Conservation (phyloP, 192 early-diverging fungal species). For the Radiomyces spectabilis region DNA sequence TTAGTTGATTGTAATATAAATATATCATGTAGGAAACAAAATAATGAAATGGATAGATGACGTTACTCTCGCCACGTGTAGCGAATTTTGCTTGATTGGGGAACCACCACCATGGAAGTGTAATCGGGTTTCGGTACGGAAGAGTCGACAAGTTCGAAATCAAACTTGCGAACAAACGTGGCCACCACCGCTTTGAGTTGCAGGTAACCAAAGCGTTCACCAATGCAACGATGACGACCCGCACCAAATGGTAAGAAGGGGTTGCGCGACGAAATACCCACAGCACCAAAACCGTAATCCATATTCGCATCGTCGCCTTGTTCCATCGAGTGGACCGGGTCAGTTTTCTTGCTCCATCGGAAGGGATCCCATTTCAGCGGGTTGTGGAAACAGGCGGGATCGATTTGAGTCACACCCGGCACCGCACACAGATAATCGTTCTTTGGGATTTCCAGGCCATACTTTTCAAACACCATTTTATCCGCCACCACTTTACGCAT, state of each 20-base stretch:
- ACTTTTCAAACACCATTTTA: slow-evolving; percentile 58
- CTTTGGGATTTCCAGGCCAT: slow-evolving; percentile 81
- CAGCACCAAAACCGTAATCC: slow-evolving; percentile 74
- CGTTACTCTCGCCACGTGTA: slow-evolving; percentile 36
- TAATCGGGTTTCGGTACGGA: slow-evolving; percentile 81
- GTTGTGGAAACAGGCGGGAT: slow-evolving; percentile 74
- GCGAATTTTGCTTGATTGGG: slow-evolving; percentile 49
- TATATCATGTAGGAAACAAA: not conserved
- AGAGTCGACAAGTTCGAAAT: slow-evolving; percentile 56
- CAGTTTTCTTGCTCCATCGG: slow-evolving; percentile 62
- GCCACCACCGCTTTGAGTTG: slow-evolving; percentile 94
- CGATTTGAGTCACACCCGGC: slow-evolving; percentile 74
- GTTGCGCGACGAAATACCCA: slow-evolving; percentile 58
- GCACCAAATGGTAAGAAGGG: slow-evolving; percentile 96
- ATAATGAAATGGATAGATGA: not conserved
- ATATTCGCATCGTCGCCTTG: slow-evolving; percentile 45
- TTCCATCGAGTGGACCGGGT: slow-evolving; percentile 47
- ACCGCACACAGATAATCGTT: slow-evolving; percentile 83
- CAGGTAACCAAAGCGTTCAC: slow-evolving; percentile 91
- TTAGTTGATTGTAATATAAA: too few species aligned
- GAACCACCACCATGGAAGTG: slow-evolving; percentile 89
- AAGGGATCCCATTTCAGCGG: slow-evolving; percentile 73
- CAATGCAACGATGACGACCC: slow-evolving; percentile 97
- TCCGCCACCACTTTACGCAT: slow-evolving; percentile 86
- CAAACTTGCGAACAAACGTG: slow-evolving; percentile 75